These are phyloP conservation scores for Rhinocladiella similis DNA, from an alignment of 2,329 filamentous ascomycete species.

Conservation along the genomic window DNA sequence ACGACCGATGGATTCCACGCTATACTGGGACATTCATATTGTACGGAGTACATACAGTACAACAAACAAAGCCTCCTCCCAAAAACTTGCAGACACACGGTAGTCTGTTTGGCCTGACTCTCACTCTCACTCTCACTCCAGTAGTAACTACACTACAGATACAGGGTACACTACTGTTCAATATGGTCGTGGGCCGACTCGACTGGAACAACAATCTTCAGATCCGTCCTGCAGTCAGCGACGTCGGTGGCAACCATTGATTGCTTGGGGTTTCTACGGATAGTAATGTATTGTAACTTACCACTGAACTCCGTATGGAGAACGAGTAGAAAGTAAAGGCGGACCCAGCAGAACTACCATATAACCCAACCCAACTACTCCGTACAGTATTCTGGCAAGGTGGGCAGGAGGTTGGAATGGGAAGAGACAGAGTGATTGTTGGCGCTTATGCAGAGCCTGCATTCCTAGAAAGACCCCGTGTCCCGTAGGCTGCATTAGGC, in stretches of 20 bases:
- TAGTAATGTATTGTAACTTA: too few species aligned
- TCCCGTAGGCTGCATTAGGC: conserved; percentile 5
- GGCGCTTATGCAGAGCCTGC: conserved; percentile 7
- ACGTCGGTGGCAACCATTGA: neutral
- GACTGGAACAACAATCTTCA: neutral
- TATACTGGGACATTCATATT: neutral
- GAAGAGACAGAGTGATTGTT: neutral
- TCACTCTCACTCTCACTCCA: too few species aligned
- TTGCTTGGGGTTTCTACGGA: neutral
- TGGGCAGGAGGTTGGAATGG: neutral
- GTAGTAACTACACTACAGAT: too few species aligned
- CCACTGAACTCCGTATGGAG: too few species aligned
- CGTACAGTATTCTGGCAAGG: too few species aligned
- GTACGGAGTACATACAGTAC: neutral
- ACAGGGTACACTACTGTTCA: neutral
- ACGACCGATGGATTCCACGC: neutral
- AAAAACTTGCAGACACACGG: too few species aligned
- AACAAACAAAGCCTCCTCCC: neutral
- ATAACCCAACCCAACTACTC: too few species aligned
- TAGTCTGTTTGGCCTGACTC: too few species aligned
- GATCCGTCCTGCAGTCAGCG: neutral
- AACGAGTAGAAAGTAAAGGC: too few species aligned
- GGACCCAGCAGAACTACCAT: too few species aligned
- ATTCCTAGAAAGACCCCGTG: neutral
- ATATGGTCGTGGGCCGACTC: neutral